A percentile compares a stretch with the other conserved stretches of the same genome.
Conservation (phyloP, 768 basidiomycete genomes). For the Lepiota brunneoincarnata region DNA sequence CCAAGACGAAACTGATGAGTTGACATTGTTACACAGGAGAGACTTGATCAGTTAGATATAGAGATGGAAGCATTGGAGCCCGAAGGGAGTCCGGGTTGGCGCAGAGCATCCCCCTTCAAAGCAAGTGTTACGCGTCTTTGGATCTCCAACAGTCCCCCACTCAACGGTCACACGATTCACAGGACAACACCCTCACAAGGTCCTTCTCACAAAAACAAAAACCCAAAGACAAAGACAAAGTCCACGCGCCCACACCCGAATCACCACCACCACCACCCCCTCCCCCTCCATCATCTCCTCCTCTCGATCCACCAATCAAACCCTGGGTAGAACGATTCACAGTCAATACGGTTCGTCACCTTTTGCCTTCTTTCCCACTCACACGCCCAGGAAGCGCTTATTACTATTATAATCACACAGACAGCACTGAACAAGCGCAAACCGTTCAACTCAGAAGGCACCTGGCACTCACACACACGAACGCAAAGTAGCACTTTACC, state of each 20-base stretch:
- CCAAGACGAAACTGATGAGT: neutral
- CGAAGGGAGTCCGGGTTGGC: neutral
- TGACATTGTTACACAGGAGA: neutral
- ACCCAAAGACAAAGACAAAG: neutral
- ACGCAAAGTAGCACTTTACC: neutral
- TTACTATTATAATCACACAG: neutral
- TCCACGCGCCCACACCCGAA: neutral
- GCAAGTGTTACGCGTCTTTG: neutral
- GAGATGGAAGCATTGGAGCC: conserved; percentile 4
- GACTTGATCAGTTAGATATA: conserved; percentile 1
- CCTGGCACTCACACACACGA: conserved; percentile 7
- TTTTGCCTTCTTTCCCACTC: too few species aligned
- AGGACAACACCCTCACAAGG: neutral
- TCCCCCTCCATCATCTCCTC: too few species aligned
- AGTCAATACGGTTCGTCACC: too few species aligned
- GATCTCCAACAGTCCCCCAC: neutral
- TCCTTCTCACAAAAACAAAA: neutral
- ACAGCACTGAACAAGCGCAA: neutral
- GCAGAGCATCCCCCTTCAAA: neutral
- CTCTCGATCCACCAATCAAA: too few species aligned
- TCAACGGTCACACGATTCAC: neutral
- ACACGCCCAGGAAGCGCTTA: too few species aligned
- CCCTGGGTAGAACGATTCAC: too few species aligned
- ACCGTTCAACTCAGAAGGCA: conserved; percentile 6
- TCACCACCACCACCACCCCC: too few species aligned